Base-by-base conservation (phyloP, 805 yeast genomes). In the Hanseniaspora pseudoguilliermondii region DNA sequence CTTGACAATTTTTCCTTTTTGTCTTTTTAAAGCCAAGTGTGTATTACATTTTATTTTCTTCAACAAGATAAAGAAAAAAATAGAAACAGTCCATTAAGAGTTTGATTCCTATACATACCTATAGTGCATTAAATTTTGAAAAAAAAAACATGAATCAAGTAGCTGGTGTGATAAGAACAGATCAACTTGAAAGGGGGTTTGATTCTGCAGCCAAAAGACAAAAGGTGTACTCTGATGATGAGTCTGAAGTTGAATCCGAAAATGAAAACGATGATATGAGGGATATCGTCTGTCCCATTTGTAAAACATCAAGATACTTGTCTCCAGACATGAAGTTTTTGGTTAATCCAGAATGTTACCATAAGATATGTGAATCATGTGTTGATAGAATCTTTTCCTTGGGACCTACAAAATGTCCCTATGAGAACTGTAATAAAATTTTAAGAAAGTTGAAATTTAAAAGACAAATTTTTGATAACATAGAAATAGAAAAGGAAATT, bases 371-470 rank as follows among this genome's bases (percentile, higher is more conserved):
- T 71, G 97, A 85, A 62, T 82, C 95, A 1, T 93, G 98, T 71
- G 97, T 91, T 44, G 97, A 93, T 69, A 78, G 98, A 60, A 90
- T 93, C 54, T 93, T 86, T 66, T 81, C 95, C 7, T 72, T 85
- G 51, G 99, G 99, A 3, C 98, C 98, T 0, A 93, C 96, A 0
- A 93, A 90, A 21, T 93, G 99, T 67, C 98, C 98, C 1, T 91
- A 90, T 67, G 85, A 89, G 4, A 82, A 83, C 53, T 93, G 99
- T 73, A 89, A 83, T 57, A 87, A 84, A 73, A 86, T 83, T 11
- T 73, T 93, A 59, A 75, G 98, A 61, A 86, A 86, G 75, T 87
- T 87, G 69, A 81, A 81, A 71, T 93, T 93, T 74, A 95, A 93
- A 72, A 77, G 86, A 41, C 98, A 93, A 71, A 78, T 89, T 2